A percentile compares a stretch with the other conserved stretches of the same genome.
Conservation (phyloP, 768 basidiomycete species). For the Pulveroboletus frians region DNA sequence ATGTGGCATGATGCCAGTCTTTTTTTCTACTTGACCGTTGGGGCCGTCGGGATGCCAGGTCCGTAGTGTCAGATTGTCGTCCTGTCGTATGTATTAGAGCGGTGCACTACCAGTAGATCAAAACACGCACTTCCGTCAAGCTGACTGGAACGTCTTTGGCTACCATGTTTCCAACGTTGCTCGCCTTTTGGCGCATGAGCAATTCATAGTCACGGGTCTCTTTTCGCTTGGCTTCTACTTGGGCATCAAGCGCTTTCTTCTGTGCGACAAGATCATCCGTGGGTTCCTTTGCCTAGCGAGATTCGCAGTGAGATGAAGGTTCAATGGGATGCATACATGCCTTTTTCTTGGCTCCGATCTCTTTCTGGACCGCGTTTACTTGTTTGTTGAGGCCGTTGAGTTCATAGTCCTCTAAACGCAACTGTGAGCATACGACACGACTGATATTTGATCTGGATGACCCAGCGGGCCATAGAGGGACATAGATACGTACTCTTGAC, state of each 20-base stretch:
- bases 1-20: slow-evolving; percentile 84
- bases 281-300: slow-evolving; percentile 75
- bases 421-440: background rate
- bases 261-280: slow-evolving; percentile 81
- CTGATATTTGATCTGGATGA: background rate
- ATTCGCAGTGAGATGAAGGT: background rate
- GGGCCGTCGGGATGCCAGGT: slow-evolving; percentile 86
- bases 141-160: slow-evolving; percentile 82
- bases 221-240: slow-evolving; percentile 71
- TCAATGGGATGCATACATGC: slow-evolving; percentile 31
- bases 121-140: slow-evolving; percentile 64
- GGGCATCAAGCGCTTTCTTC: slow-evolving; percentile 82
- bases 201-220: slow-evolving; percentile 72
- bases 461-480: background rate
- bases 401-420: slow-evolving; percentile 74
- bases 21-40: slow-evolving; percentile 64
- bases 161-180: slow-evolving; percentile 88
- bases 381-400: slow-evolving; percentile 72
- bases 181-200: slow-evolving; percentile 75
- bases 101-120: background rate
- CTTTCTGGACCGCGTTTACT: slow-evolving; percentile 88
- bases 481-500: slow-evolving; percentile 70
- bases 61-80: slow-evolving; percentile 78
- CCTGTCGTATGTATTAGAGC: slow-evolving; percentile 41
- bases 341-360: slow-evolving; percentile 93